These are phyloP conservation scores for Lolium multiflorum DNA, from an alignment of 176 grass and related monocot species.

Conservation along the genomic window DNA sequence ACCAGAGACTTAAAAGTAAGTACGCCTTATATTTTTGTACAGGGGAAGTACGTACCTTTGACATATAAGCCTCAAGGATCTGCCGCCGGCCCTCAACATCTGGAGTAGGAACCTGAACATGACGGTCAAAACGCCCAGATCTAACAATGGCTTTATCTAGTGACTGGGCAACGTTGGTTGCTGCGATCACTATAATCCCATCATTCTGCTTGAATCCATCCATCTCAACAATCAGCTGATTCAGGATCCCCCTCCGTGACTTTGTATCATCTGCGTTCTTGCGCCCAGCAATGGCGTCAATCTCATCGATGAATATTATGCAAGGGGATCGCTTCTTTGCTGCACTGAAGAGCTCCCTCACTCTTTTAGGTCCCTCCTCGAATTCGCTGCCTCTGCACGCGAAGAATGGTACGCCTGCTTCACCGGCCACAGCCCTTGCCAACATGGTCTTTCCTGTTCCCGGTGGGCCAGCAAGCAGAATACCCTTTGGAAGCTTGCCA, in stretches of 20 bases:
- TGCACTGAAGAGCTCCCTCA: too few species aligned
- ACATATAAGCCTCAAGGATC: constrained; percentile 84
- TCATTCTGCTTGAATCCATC: background rate
- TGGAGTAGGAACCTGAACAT: constrained; percentile 80
- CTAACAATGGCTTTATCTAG: constrained; percentile 56
- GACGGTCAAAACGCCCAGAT: constrained; percentile 81
- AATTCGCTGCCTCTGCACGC: too few species aligned
- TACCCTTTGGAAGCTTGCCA: constrained; percentile 90
- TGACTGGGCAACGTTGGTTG: constrained; percentile 72
- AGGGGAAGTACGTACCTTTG: constrained; percentile 55
- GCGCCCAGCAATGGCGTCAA: background rate
- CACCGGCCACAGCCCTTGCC: too few species aligned
- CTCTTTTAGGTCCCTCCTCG: too few species aligned
- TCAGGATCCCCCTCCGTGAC: background rate
- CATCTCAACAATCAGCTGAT: constrained; percentile 5
- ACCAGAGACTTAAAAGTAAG: background rate
- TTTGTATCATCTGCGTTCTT: background rate
- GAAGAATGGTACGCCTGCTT: too few species aligned
- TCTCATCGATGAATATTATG: too few species aligned
- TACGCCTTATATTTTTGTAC: background rate
- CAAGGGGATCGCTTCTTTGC: too few species aligned
- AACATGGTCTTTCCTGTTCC: too few species aligned
- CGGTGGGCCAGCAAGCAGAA: constrained; percentile 43
- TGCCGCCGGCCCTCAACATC: constrained; percentile 87
- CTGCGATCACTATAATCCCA: background rate